These are phyloP conservation scores for Epichloe sibirici DNA, from an alignment of 2,329 filamentous ascomycete species.

Conservation along the genomic window DNA sequence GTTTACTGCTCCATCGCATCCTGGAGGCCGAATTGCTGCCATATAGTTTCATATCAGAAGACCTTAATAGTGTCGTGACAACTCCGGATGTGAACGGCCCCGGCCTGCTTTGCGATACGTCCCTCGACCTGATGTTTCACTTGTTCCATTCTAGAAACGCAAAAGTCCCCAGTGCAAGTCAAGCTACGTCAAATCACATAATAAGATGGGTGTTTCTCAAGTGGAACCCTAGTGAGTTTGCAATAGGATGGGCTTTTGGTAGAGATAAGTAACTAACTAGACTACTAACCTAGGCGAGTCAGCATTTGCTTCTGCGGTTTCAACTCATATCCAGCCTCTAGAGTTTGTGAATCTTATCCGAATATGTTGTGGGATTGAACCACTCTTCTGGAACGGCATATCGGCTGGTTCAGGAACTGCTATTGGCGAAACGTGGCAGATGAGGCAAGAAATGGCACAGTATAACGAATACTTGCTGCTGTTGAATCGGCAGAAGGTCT, in stretches of 20 bases:
- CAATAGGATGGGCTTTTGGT: neutral
- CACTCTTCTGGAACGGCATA: conserved; percentile 18
- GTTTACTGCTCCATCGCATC: conserved; percentile 57
- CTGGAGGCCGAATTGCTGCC: conserved; percentile 53
- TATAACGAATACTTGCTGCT: conserved; percentile 45
- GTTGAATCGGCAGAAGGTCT: conserved; percentile 22
- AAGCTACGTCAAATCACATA: conserved; percentile 56
- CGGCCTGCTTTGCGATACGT: conserved; percentile 64
- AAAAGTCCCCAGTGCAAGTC: conserved; percentile 55
- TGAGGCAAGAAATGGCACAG: conserved; percentile 28
- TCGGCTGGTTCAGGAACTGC: conserved; percentile 32
- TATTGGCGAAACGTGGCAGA: conserved; percentile 35
- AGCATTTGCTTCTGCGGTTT: conserved; percentile 51
- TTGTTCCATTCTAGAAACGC: conserved; percentile 55
- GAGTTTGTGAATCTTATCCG: conserved; percentile 60
- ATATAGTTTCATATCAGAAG: conserved; percentile 54
- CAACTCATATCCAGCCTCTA: conserved; percentile 48
- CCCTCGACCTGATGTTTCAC: conserved; percentile 58
- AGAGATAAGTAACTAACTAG: neutral
- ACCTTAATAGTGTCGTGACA: conserved; percentile 59
- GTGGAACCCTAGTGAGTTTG: conserved; percentile 64
- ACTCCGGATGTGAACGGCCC: conserved; percentile 76
- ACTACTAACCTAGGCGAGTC: conserved; percentile 44
- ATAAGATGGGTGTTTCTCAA: conserved; percentile 70
- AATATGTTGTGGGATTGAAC: conserved; percentile 47